Evolutionary conservation across 73 alveolate species (phyloP).

Genomic region (Blepharisma stoltei): DNA sequence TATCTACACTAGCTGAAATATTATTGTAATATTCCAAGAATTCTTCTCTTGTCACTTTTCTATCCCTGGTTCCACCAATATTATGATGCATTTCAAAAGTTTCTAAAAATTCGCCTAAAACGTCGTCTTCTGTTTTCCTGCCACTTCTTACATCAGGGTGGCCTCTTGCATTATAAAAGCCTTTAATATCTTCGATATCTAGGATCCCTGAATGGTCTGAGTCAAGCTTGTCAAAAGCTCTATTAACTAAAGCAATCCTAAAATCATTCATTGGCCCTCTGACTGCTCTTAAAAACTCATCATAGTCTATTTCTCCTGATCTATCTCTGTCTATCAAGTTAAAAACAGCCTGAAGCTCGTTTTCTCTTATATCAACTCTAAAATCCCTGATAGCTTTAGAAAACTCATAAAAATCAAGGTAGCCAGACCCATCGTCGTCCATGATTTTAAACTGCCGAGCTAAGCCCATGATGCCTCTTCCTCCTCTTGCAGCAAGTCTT

Average conservation of each 20-base stretch:
- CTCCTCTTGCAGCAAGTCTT: conserved; percentile 76
- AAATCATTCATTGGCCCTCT: conserved; percentile 79
- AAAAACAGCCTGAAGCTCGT: conserved; percentile 64
- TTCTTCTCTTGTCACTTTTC: conserved; percentile 40
- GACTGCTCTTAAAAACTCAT: conserved; percentile 71
- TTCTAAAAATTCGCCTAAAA: conserved; percentile 77
- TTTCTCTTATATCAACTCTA: conserved; percentile 65
- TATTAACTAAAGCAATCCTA: conserved; percentile 59
- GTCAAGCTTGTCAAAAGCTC: conserved; percentile 82
- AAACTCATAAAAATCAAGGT: conserved; percentile 66
- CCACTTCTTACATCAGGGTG: conserved; percentile 92
- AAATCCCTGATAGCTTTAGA: conserved; percentile 75
- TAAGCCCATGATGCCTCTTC: conserved; percentile 85
- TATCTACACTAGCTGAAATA: conserved; percentile 40
- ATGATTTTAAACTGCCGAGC: conserved; percentile 70
- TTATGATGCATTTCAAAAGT: conserved; percentile 50
- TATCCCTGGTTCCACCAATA: conserved; percentile 57
- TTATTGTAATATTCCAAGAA: conserved; percentile 46
- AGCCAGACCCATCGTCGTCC: conserved; percentile 82
- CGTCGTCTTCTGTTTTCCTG: conserved; percentile 85
- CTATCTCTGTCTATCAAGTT: conserved; percentile 70
- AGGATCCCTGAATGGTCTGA: conserved; percentile 67
- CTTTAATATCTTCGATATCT: conserved; percentile 64
- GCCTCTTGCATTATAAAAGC: conserved; percentile 64
- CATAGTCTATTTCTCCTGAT: conserved; percentile 72